These are phyloP conservation scores for Saccharomycopsis synnaedendra DNA, from an alignment of 805 yeast species.

Conservation along the genomic window DNA sequence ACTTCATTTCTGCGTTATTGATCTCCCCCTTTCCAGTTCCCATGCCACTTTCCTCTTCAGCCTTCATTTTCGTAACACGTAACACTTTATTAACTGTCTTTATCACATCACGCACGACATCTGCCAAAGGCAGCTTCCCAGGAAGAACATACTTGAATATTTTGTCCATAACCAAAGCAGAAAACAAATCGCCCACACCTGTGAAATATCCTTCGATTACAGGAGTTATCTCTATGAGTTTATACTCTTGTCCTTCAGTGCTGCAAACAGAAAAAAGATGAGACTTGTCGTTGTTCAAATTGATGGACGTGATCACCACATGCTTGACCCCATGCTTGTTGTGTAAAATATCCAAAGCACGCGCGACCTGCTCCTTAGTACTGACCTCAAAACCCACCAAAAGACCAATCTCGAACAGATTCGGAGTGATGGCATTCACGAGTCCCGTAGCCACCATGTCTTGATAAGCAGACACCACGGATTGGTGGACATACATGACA, in stretches of 20 bases:
- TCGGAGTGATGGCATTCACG: constrained; percentile 78
- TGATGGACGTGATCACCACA: constrained; percentile 59
- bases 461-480: constrained; percentile 49
- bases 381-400: constrained; percentile 39
- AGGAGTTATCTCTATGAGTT: constrained; percentile 24
- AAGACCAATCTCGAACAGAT: constrained; percentile 79
- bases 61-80: constrained; percentile 28
- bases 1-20: not conserved
- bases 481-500: constrained; percentile 47
- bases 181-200: constrained; percentile 89
- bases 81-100: constrained; percentile 45
- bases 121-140: constrained; percentile 15
- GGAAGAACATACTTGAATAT: constrained; percentile 23
- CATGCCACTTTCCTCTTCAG: constrained; percentile 37
- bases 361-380: constrained; percentile 26
- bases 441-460: constrained; percentile 29
- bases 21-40: constrained; percentile 16
- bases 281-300: constrained; percentile 18
- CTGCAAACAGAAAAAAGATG: constrained; percentile 18
- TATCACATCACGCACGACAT: constrained; percentile 42
- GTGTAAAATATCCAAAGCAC: constrained; percentile 42
- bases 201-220: constrained; percentile 74
- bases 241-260: constrained; percentile 2
- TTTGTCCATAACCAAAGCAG: constrained; percentile 66
- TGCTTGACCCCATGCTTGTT: constrained; percentile 35